Base-by-base conservation (phyloP, 768 basidiomycete genomes). In the Lentinula sp. region DNA sequence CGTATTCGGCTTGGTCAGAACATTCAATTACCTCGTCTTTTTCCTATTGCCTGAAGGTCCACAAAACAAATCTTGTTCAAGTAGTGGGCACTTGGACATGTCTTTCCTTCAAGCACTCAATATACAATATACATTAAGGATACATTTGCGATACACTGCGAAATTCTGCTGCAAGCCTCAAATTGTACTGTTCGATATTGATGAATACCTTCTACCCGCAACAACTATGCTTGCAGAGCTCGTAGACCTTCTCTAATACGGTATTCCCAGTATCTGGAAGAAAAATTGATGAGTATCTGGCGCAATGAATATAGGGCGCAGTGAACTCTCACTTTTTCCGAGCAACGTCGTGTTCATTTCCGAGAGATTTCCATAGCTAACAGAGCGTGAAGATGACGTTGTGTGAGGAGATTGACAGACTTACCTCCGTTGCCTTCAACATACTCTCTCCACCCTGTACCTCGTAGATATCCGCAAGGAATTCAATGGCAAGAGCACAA, bases 401-500 rank as follows among this genome's bases (percentile, higher is more conserved):
- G 42, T 39, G 5, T 10, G 21, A 40, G 56, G n/a, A 48, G 50
- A 63, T 51, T 59, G 67, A 57, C 63, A 35, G 7, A 66, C 69
- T 60, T 63, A 87, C 84, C 76, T 82, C 76, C 10, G 74, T 74
- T 2, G 84, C 85, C 66, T 77, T 79, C 59, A 74, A 59, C 0
- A 80, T 67, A 43, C 73, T 74, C 10, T 79, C 77, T 32, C 78
- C 77, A 9, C 81, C 85, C 57, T 79, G 78, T 39, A 78, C 73
- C 66, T 88, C 88, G 66, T 84, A 79, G 2, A 86, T 78, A 67
- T 95, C 92, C 0, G 93, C 94, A 63, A 93, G 65, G 71, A 95
- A 93, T 70, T 96, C 94, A 51, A 95, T 76, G 8, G 95, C 95
- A 21, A 85, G 78, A 5, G 82, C 76, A 60, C 89, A 88, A 2